Base-by-base conservation (phyloP, 306 rosid species). In the Mimosa bimucronata region DNA sequence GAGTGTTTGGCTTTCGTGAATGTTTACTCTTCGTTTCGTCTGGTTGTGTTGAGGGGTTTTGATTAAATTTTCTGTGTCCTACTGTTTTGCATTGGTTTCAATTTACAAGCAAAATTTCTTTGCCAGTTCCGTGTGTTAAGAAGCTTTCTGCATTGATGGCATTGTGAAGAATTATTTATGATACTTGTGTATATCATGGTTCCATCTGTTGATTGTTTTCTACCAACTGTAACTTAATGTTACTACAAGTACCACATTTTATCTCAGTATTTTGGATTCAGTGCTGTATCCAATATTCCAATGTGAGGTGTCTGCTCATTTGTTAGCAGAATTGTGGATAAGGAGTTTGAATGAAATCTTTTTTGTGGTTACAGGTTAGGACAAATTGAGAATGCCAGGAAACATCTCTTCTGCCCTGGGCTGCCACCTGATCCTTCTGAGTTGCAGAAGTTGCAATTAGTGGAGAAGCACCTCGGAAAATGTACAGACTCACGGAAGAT, bases 351-450 rank as follows among this genome's bases (percentile, higher is more conserved):
- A 12, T 28, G 66, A 73, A 52, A 26, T 23, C 12, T 76, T 79
- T 31, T 41, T 40, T 67, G 53, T 69, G 72, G 7, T 78, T 31
- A 75, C 89, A 91, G 97, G 87, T 84, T 92, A 83, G 97, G 97
- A 66, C 88, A 71, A 74, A 87, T 91, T 28, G 97, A 92, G 82
- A 85, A 89, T 87, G 89, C 96, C n/a, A 81, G 94, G 85, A 75
- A 74, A 75, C 92, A 92, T 80, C 88, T 91, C 14, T 83, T 72
- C 79, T 73, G 75, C 79, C 90, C 86, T 1, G 93, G 89, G 44
- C 72, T 82, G 67, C 87, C 77, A 57, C 85, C 82, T 1, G 97
- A 88, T 87, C 84, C 79, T 9, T 57, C 28, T 0, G 92, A 87
- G 79, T 77, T 89, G 81, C 88, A 85, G 81, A 91, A 86, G 81